Evolutionary conservation across 78 protist genomes (phyloP), one percentile per base, ranked within the genome.

Genomic region (Dictyostelium firmibasis): DNA sequence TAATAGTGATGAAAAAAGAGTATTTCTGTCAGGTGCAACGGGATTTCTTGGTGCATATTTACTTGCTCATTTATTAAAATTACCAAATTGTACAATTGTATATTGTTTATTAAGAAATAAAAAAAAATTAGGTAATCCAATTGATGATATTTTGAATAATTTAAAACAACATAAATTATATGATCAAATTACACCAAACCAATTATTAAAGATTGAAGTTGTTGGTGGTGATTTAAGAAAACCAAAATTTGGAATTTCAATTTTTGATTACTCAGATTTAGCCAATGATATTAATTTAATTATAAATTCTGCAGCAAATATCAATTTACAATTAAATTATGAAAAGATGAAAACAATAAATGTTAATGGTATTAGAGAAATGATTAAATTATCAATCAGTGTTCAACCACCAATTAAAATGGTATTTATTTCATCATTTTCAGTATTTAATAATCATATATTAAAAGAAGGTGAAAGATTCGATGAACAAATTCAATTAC

Each of bases 31-130:
- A 1, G 74, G 74, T 25, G 8, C 74, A 25, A 64, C 74, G 23
- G 74, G 74, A 64, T 64, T 25, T 23, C 16, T 64, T 0, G 92
- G 92, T 53, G 64, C 62, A 13, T 86, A 86, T 31, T 76, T 86
- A 23, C 38, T 86, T 25, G 36, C 47, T 57, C n/a, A 76, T 29
- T 76, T 74, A 53, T 25, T 87, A 7, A 7, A 14, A 16, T 14
- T 13, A 43, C 36, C 75, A 13, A 62, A 60, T 29, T 70, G 78
- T 70, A 16, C 64, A 60, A 78, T n/a, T 25, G 81, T 87, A 44
- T 87, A 87, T 72, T 87, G 93, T 87, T 31, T 78, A 41, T 57
- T 87, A 36, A 81, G 93, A 72, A 43, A 64, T 23, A 76, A 78
- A 41, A 35, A 8, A 3, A 57, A 78, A 43, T 7, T 4, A 1